Evolutionary conservation across 495 filamentous ascomycete genomes (phyloP).

Genomic region (Stereocaulon alpinum): DNA sequence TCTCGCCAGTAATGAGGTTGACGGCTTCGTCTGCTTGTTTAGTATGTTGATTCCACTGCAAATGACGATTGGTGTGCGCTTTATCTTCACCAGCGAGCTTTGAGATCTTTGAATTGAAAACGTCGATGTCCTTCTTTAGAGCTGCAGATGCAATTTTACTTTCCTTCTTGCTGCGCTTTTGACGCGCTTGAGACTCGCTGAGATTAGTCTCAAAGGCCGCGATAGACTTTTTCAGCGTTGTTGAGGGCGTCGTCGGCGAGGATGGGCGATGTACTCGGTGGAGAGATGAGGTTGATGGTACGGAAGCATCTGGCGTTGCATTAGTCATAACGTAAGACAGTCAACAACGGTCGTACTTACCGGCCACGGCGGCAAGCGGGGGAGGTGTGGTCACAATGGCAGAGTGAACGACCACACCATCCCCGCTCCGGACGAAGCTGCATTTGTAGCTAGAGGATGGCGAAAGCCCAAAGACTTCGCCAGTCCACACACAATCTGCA

Average conservation of each 20-base stretch:
- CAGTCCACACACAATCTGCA: constrained; percentile 50
- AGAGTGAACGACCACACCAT: constrained; percentile 61
- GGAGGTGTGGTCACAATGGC: constrained; percentile 71
- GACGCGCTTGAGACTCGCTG: constrained; percentile 61
- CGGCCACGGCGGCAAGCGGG: constrained; percentile 56
- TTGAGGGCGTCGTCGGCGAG: constrained; percentile 81
- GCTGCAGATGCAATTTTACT: constrained; percentile 61
- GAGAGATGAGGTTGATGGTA: constrained; percentile 33
- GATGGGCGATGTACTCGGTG: constrained; percentile 62
- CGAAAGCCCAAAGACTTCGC: constrained; percentile 81
- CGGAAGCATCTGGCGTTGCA: constrained; percentile 21
- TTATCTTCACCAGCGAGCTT: constrained; percentile 75
- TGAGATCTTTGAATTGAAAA: constrained; percentile 52
- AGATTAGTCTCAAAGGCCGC: constrained; percentile 67
- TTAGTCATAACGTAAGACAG: not conserved
- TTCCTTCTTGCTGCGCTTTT: constrained; percentile 68
- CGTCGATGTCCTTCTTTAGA: constrained; percentile 72
- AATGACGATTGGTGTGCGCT: constrained; percentile 64
- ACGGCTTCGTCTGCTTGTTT: constrained; percentile 74
- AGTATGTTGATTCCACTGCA: constrained; percentile 67
- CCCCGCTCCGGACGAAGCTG: constrained; percentile 70
- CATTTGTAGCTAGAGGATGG: constrained; percentile 76
- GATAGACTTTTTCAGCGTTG: constrained; percentile 82
- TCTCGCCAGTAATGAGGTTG: constrained; percentile 47
- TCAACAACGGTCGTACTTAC: constrained; percentile 27